phyloP scores from a whole-genome alignment of 139 green algal species.

The Pycnococcus provasolii region DNA sequence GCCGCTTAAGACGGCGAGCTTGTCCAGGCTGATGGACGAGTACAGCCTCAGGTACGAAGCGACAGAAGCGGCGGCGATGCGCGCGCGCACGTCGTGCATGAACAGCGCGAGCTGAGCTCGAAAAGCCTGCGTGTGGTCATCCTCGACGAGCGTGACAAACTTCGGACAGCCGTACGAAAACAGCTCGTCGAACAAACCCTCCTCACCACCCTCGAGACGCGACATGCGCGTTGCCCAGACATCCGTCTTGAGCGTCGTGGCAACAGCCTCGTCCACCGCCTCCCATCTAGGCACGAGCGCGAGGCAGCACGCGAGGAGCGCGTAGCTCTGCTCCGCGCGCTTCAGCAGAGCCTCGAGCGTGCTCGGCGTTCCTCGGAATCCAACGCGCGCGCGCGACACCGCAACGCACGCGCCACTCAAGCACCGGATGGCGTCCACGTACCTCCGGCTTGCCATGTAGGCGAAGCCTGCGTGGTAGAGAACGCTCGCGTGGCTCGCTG shows the following conservation, averaged over 20 bases:
- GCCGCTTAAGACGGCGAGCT: conserved; percentile 81
- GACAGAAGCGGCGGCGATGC: conserved; percentile 34
- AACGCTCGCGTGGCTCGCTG: conserved; percentile 70
- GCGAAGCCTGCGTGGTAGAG: conserved; percentile 91
- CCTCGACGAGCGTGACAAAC: conserved; percentile 68
- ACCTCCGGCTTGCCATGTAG: conserved; percentile 77
- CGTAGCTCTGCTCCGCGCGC: conserved; percentile 95
- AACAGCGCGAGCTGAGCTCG: conserved; percentile 78
- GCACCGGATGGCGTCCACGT: conserved; percentile 65
- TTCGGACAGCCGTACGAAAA: conserved; percentile 94
- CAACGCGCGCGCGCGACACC: conserved; percentile 53
- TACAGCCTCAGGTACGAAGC: conserved; percentile 88
- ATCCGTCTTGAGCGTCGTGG: conserved; percentile 41
- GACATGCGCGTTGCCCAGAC: conserved; percentile 63
- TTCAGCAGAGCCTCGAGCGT: conserved; percentile 72
- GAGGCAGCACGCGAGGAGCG: conserved; percentile 70
- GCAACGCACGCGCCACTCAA: conserved; percentile 72
- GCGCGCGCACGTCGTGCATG: conserved; percentile 48
- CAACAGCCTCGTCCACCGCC: conserved; percentile 49
- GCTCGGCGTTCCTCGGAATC: conserved; percentile 10
- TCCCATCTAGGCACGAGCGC: conserved; percentile 62
- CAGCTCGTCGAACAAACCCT: conserved; percentile 70
- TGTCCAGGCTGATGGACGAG: conserved; percentile 65
- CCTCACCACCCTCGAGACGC: conserved; percentile 26
- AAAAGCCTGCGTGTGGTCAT: conserved; percentile 84